Conservation (phyloP, 2,329 filamentous ascomycete genomes). For the Geosmithia putterillii region DNA sequence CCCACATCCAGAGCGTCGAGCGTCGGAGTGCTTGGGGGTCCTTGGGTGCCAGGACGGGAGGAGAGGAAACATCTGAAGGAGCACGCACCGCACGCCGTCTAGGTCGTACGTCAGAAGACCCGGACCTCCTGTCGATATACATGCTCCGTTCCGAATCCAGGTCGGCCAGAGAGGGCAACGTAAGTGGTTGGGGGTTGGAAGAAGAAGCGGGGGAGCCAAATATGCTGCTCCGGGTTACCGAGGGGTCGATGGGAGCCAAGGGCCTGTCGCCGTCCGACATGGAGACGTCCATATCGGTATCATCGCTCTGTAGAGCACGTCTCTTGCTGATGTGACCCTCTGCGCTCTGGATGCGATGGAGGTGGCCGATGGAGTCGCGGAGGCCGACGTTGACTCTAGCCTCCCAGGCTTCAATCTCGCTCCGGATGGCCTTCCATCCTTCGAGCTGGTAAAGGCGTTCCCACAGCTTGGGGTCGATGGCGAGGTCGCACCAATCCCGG, state of each 20-base stretch:
- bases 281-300: conserved; percentile 38
- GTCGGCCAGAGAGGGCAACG: conserved; percentile 11
- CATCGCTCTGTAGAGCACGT: conserved; percentile 37
- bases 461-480: conserved; percentile 80
- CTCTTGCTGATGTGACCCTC: conserved; percentile 43
- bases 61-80: conserved; percentile 16
- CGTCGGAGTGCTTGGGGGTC: conserved; percentile 20
- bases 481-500: conserved; percentile 67
- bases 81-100: conserved; percentile 23
- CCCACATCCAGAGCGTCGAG: conserved; percentile 40
- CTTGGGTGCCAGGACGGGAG: conserved; percentile 15
- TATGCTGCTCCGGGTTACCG: conserved; percentile 11
- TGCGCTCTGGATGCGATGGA: conserved; percentile 30
- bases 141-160: conserved; percentile 19
- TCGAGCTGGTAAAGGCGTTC: conserved; percentile 70
- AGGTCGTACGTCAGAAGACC: conserved; percentile 15
- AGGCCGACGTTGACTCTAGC: conserved; percentile 37
- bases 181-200: conserved; percentile 12
- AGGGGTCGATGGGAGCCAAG: conserved; percentile 6
- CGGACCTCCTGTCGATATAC: conserved; percentile 11
- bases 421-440: conserved; percentile 65
- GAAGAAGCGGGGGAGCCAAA: conserved; percentile 21
- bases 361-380: conserved; percentile 22
- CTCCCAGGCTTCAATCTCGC: conserved; percentile 57
- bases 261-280: conserved; percentile 27